Percentiles rank a stretch among this genome's conserved stretches.
phyloP scores from a whole-genome alignment of 139 green algal genomes.

The Zygnema cylindricum region DNA sequence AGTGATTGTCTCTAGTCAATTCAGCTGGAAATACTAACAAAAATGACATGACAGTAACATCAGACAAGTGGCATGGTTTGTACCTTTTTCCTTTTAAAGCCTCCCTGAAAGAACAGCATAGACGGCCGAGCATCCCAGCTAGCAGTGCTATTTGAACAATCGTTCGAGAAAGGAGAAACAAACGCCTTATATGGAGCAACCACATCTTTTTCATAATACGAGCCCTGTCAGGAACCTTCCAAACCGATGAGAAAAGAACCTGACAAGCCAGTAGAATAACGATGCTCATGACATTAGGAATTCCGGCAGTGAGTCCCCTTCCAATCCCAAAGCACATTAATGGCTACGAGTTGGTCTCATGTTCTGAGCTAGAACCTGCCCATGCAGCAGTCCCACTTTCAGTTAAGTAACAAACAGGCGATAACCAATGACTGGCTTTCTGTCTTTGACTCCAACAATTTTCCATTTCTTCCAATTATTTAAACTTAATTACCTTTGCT shows the following conservation, averaged over 20 bases:
- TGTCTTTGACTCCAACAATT: too few species aligned
- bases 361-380: too few species aligned
- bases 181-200: constrained; percentile 36
- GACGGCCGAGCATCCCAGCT: constrained; percentile 36
- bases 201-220: constrained; percentile 42
- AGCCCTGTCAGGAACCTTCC: background rate
- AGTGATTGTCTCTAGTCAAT: background rate
- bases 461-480: too few species aligned
- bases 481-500: too few species aligned
- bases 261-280: too few species aligned
- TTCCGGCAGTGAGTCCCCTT: too few species aligned
- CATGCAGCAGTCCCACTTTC: too few species aligned
- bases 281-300: too few species aligned
- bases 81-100: constrained; percentile 10
- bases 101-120: constrained; percentile 56
- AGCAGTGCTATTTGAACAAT: constrained; percentile 1
- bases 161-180: constrained; percentile 37
- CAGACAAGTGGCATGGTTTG: background rate
- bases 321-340: too few species aligned
- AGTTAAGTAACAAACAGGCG: too few species aligned
- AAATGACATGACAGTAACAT: background rate
- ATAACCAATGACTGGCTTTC: too few species aligned
- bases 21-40: background rate
- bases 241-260: background rate
- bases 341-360: too few species aligned